phyloP scores from a whole-genome alignment of 768 basidiomycete genomes.

The Tephrocybe rancida region DNA sequence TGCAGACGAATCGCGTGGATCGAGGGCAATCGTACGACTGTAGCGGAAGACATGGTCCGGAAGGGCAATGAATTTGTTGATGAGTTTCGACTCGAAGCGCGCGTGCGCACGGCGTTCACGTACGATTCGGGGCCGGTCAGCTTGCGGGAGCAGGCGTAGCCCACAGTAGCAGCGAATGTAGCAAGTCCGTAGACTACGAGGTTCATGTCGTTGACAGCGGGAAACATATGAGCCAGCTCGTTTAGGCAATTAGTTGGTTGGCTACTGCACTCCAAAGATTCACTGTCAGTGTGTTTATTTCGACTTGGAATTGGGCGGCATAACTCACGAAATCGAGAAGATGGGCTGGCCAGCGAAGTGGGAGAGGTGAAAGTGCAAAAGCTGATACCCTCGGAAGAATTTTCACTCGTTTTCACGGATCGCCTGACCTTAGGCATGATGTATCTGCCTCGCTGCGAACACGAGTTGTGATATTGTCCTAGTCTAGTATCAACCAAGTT shows the following conservation, averaged over 20 bases:
- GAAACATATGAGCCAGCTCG: slow-evolving; percentile 38
- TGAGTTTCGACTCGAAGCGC: slow-evolving; percentile 8
- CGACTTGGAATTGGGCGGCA: neutral
- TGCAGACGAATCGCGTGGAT: slow-evolving; percentile 6
- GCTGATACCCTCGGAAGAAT: neutral
- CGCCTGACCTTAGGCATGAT: slow-evolving; percentile 21
- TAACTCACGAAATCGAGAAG: neutral
- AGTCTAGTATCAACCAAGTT: too few relatives aligned
- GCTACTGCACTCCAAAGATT: neutral
- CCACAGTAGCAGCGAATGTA: slow-evolving; percentile 60
- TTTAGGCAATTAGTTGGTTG: neutral
- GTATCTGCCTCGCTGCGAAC: slow-evolving; percentile 24
- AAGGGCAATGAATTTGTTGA: neutral
- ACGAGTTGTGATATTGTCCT: slow-evolving; percentile 20
- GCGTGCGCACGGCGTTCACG: slow-evolving; percentile 17
- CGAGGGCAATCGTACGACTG: slow-evolving; percentile 8
- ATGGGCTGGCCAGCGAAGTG: neutral
- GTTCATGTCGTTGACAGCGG: slow-evolving; percentile 50
- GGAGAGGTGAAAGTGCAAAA: neutral
- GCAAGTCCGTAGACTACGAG: slow-evolving; percentile 59
- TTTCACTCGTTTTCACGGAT: slow-evolving; percentile 1
- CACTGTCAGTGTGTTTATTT: neutral
- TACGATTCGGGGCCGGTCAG: slow-evolving; percentile 28
- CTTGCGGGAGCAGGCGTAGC: slow-evolving; percentile 57
- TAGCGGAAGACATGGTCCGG: slow-evolving; percentile 2